Conservation (phyloP, 2,329 filamentous ascomycete genomes). For the Dendrostoma leiphaemia region DNA sequence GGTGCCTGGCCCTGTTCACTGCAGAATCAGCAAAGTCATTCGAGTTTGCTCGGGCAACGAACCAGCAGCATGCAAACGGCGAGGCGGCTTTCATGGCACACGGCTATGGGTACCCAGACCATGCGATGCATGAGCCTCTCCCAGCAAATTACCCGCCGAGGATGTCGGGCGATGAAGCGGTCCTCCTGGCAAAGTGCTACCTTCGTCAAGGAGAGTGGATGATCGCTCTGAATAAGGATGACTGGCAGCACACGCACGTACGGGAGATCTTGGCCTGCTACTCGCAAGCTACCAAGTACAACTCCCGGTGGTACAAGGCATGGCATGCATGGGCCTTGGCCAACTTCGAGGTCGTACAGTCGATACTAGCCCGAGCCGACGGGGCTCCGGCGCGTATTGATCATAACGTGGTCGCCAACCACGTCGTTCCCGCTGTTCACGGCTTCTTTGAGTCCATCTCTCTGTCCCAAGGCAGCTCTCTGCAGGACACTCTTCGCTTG, state of each 20-base stretch:
- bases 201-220: constrained; percentile 97
- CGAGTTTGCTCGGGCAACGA: constrained; percentile 52
- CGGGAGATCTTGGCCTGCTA: constrained; percentile 90
- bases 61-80: constrained; percentile 46
- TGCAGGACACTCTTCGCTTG: constrained; percentile 91
- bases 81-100: constrained; percentile 35
- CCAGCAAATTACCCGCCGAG: constrained; percentile 43
- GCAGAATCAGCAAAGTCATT: constrained; percentile 55
- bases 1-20: constrained; percentile 60
- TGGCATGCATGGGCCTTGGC: constrained; percentile 99
- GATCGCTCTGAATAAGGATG: constrained; percentile 76
- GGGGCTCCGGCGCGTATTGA: constrained; percentile 48
- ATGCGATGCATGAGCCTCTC: constrained; percentile 41
- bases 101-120: constrained; percentile 51
- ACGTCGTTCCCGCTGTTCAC: constrained; percentile 90
- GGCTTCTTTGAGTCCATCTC: constrained; percentile 98
- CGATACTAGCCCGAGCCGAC: constrained; percentile 66
- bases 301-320: constrained; percentile 95
- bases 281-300: constrained; percentile 86
- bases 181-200: constrained; percentile 90
- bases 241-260: constrained; percentile 85
- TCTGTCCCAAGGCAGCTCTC: constrained; percentile 82
- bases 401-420: constrained; percentile 70
- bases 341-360: constrained; percentile 97
- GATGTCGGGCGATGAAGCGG: constrained; percentile 57